Evolutionary conservation across 2,329 filamentous ascomycete genomes (phyloP), one percentile per base, ranked within the genome.

Genomic region (Iodosphaeria phyllophila): DNA sequence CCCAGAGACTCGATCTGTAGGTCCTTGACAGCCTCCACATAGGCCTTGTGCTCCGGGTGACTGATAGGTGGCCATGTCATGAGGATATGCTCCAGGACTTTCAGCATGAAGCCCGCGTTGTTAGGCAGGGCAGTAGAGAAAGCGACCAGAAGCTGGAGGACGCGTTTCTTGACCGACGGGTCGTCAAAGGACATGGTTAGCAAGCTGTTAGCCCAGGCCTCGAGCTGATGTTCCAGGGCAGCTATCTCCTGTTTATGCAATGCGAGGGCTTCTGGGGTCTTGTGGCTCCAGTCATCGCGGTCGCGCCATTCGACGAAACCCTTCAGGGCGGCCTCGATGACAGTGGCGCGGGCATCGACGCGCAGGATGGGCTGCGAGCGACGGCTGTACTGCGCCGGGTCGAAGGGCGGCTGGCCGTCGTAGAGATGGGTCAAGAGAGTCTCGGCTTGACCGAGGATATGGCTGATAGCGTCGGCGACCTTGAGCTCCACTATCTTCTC

Each of bases 11-110:
- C 69, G 4, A 66, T 68, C 43, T 93, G 83, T 10, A 98, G 60
- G 29, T 91, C 80, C 42, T 84, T 89, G 18, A 93, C 77, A 1
- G 84, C 74, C 34, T 95, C 89, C 9, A 78, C 83, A 46, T 84
- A 92, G 3, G 69, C 56, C 20, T 65, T 61, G 38, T 76, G 67
- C 22, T 75, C 67, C 3, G 75, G 71, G 28, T 78, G 65, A 21
- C 79, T 68, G 4, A 65, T 58, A n/a, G 80, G 70, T n/a, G n/a
- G n/a, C 51, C 76, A 75, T 17, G 79, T 83, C 41, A 86, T 71
- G 18, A 98, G 61, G 32, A 93, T 83, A 46, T 93, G 79, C 43
- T 93, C 82, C 4, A 95, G 62, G 13, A 92, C 79, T 42, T 78
- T 83, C 12, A 93, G 60, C 48, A 92, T 89, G 46, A 93, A 86